phyloP scores from a whole-genome alignment of 108 stramenopile genomes.

The Skeletonema potamos region DNA sequence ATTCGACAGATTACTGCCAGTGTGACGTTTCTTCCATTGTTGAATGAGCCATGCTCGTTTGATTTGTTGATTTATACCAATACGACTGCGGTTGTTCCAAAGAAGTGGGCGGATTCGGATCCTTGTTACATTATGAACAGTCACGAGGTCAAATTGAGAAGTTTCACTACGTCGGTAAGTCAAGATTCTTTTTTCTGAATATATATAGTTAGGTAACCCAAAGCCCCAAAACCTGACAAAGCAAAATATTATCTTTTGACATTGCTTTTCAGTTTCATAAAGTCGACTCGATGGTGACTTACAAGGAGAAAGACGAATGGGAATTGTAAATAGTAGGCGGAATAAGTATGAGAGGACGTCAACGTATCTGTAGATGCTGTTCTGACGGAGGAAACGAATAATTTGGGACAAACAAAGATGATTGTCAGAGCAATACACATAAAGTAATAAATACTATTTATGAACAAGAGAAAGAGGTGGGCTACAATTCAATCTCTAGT shows the following conservation, averaged over 20 bases:
- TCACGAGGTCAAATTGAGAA: constrained; percentile 91
- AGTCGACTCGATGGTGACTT: constrained; percentile 91
- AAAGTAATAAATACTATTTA: constrained; percentile 4
- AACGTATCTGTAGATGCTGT: neutral
- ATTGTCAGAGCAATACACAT: neutral
- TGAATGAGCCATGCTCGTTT: constrained; percentile 97
- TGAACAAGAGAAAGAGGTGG: neutral
- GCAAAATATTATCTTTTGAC: neutral
- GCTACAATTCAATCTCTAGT: neutral
- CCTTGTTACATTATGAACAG: constrained; percentile 95
- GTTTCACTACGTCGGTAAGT: constrained; percentile 90
- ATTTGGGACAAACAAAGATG: neutral
- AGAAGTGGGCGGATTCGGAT: constrained; percentile 97
- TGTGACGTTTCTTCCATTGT: constrained; percentile 94
- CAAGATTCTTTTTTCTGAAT: neutral
- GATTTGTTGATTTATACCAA: constrained; percentile 96
- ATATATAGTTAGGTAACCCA: neutral
- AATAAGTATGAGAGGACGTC: neutral
- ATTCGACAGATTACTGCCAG: constrained; percentile 98
- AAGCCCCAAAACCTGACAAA: neutral
- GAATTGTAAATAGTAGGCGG: constrained; percentile 54
- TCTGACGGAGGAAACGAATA: neutral
- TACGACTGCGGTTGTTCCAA: constrained; percentile 83
- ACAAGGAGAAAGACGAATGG: constrained; percentile 90
- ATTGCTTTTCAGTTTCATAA: constrained; percentile 66